Percentiles rank a stretch among this genome's conserved stretches.
Evolutionary conservation across 306 rosid species (phyloP).

Genomic region (Quercus variabilis): DNA sequence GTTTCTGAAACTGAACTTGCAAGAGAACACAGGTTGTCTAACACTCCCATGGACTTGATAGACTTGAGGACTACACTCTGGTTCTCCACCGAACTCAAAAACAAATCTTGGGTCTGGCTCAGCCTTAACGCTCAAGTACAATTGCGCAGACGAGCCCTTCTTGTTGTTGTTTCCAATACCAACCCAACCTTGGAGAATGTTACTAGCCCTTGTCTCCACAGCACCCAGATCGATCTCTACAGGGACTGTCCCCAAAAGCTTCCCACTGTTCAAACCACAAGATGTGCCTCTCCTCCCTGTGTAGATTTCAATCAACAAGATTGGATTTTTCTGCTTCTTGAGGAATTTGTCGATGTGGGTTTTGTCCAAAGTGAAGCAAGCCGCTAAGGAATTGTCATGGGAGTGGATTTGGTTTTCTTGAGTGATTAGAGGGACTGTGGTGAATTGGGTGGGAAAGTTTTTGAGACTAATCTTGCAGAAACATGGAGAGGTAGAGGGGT

Average conservation of each 20-base stretch:
- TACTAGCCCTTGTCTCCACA: slow-evolving; percentile 34
- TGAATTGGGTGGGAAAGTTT: slow-evolving; percentile 50
- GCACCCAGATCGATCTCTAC: slow-evolving; percentile 43
- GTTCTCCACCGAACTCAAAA: slow-evolving; percentile 74
- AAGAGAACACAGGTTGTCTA: slow-evolving; percentile 66
- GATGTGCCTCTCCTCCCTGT: slow-evolving; percentile 54
- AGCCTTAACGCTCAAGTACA: slow-evolving; percentile 55
- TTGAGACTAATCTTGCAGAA: slow-evolving; percentile 72
- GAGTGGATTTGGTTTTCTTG: slow-evolving; percentile 34
- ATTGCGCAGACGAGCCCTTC: slow-evolving; percentile 53
- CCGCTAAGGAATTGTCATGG: slow-evolving; percentile 39
- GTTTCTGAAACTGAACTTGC: slow-evolving; percentile 70
- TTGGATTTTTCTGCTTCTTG: slow-evolving; percentile 32
- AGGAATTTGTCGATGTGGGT: slow-evolving; percentile 44
- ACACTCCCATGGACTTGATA: slow-evolving; percentile 64
- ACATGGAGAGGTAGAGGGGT: slow-evolving; percentile 72
- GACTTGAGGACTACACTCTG: slow-evolving; percentile 72
- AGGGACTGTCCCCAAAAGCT: slow-evolving; percentile 43
- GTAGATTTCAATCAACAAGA: slow-evolving; percentile 52
- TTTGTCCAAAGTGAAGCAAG: slow-evolving; percentile 59
- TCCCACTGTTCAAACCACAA: slow-evolving; percentile 58
- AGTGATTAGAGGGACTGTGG: slow-evolving; percentile 53
- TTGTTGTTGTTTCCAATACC: slow-evolving; percentile 36
- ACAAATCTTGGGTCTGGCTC: slow-evolving; percentile 77
- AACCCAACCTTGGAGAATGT: slow-evolving; percentile 59